Evolutionary conservation across 176 grass and related monocot species (phyloP).

Genomic region (Lolium perenne): DNA sequence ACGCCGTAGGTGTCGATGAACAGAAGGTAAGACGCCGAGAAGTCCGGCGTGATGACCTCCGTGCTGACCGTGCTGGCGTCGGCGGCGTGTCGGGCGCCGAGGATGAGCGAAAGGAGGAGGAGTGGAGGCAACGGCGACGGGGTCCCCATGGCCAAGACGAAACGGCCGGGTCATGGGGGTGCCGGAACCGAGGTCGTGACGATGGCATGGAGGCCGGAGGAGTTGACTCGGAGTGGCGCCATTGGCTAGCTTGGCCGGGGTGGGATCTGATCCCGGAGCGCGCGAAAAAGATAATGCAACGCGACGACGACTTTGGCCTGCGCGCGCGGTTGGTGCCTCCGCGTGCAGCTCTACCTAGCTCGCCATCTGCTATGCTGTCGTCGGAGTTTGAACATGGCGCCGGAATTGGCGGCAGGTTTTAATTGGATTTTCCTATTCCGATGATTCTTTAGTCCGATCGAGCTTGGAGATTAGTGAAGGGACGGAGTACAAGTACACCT

Average conservation of each 20-base stretch:
- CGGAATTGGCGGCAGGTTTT: constrained; percentile 25
- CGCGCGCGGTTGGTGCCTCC: constrained; percentile 17
- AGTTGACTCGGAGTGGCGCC: constrained; percentile 48
- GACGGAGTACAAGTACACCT: not conserved
- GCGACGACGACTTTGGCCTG: constrained; percentile 19
- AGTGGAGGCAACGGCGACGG: constrained; percentile 48
- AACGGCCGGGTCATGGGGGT: constrained; percentile 45
- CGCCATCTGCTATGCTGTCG: not conserved
- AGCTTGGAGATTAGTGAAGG: not conserved
- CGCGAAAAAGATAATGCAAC: constrained; percentile 17
- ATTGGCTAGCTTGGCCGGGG: constrained; percentile 35
- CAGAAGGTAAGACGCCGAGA: constrained; percentile 53
- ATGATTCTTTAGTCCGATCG: constrained; percentile 4
- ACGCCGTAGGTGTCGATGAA: constrained; percentile 56
- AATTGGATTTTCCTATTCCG: not conserved
- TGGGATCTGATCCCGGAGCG: constrained; percentile 45
- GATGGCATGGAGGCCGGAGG: constrained; percentile 39
- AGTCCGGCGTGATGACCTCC: constrained; percentile 57
- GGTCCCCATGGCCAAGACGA: not conserved
- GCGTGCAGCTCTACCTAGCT: not conserved
- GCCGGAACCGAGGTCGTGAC: constrained; percentile 30
- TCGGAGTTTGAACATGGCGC: constrained; percentile 35
- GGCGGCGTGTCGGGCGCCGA: not conserved
- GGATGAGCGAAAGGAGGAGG: constrained; percentile 5
- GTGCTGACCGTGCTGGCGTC: constrained; percentile 29